Evolutionary conservation across 1,139 yeast species (phyloP), one percentile per base, ranked within the genome.

Genomic region (Petasospora rhodanensis): DNA sequence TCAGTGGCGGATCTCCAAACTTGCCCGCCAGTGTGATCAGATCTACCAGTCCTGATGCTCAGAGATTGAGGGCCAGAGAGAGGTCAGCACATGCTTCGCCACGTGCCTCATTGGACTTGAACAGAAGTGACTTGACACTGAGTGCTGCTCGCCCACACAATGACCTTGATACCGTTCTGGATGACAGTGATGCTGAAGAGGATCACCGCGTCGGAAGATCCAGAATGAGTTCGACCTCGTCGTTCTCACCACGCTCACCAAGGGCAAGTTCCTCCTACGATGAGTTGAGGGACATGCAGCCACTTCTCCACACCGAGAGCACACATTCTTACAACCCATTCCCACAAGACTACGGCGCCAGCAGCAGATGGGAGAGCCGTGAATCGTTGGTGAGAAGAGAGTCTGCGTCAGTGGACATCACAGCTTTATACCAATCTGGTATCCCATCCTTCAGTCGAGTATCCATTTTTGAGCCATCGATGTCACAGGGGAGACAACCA

Each of bases 11-110:
- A 6, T 50, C 58, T n/a, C 55, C 61, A 7, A 49, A 55, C 34
- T 47, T 62, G 42, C 66, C 67, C 8, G 48, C 50, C 11, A 45
- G 60, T 5, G 51, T 61, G 1, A 37, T 54, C 25, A 53, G 55
- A 35, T 52, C 62, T 1, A 48, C 55, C 7, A 47, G 54, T 19
- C 57, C 59, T 4, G 40, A 32, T 18, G 39, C 43, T 9, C 49
- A 46, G 23, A 31, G 42, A 31, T 18, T 29, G 8, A 42, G 53
- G 30, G 44, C 43, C 2, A 25, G 16, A 14, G 42, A 40, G n/a
- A 37, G 47, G 34, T 34, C 45, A 3, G 37, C 44, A 13, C 30
- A 33, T 18, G 31, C 38, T 5, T 42, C 51, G 4, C 40, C 49
- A 22, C 31, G 46, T 18, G 37, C 29, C 1, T 45, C 49, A 5